Evolutionary conservation across 345 rosid genomes (phyloP).

Genomic region (Salix viminalis): DNA sequence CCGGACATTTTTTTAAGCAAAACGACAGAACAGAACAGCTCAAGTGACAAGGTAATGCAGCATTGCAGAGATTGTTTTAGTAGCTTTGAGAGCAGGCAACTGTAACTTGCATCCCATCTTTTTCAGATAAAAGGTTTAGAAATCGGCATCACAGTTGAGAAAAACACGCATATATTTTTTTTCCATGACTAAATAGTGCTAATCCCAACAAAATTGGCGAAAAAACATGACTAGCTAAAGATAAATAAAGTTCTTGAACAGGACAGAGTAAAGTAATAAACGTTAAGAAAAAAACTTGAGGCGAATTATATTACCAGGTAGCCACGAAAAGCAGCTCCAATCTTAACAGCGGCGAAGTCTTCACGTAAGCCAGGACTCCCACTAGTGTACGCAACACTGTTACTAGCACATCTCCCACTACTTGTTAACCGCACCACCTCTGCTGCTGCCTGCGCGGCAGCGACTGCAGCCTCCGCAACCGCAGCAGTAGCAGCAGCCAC

Average conservation of each 20-base stretch:
- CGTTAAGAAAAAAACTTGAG: background rate
- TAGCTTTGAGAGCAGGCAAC: background rate
- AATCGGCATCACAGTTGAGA: background rate
- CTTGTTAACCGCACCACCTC: constrained; percentile 67
- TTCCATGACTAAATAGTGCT: background rate
- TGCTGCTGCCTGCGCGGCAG: constrained; percentile 76
- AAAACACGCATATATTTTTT: too few species aligned
- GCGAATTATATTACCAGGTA: constrained; percentile 56
- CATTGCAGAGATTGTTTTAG: background rate
- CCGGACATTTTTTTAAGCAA: background rate
- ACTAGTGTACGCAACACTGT: constrained; percentile 26
- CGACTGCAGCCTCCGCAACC: constrained; percentile 73
- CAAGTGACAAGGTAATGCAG: background rate
- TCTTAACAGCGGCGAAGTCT: constrained; percentile 59
- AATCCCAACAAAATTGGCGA: background rate
- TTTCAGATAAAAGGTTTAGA: background rate
- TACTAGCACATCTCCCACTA: constrained; percentile 52
- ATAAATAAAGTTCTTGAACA: background rate
- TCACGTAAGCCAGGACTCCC: constrained; percentile 28
- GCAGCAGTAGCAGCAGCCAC: constrained; percentile 81
- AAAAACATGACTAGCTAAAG: background rate
- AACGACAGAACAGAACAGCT: constrained; percentile 32
- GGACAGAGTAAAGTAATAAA: background rate
- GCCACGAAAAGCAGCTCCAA: constrained; percentile 85
- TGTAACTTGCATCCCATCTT: background rate